Conservation (phyloP, 306 rosid species). For the Cucumis hystrix region DNA sequence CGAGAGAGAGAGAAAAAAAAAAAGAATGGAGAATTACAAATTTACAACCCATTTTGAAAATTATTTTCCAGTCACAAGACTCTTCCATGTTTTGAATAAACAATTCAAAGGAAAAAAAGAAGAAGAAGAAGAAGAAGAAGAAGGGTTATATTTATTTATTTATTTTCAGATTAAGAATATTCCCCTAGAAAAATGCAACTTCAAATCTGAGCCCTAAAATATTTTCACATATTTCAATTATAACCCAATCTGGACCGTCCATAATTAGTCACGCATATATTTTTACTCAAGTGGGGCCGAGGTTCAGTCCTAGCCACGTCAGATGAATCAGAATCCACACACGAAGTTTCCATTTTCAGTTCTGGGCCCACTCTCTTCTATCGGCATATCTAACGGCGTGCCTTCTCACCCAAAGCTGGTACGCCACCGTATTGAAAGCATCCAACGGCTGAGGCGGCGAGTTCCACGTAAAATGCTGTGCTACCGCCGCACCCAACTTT, state of each 20-base stretch:
- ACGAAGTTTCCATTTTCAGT: not conserved
- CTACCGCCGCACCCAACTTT: conserved; percentile 29
- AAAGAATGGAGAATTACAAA: no score
- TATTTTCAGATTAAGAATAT: not conserved
- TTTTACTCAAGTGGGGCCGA: not conserved
- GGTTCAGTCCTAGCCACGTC: not conserved
- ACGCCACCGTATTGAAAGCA: conserved; percentile 54
- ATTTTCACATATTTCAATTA: not conserved
- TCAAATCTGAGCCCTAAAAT: no score
- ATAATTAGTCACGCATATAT: not conserved
- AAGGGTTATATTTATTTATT: no score
- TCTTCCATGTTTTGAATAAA: not conserved
- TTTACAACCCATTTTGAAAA: no score
- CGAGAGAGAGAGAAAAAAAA: no score
- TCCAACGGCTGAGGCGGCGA: conserved; percentile 37
- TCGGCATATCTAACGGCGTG: conserved; percentile 38
- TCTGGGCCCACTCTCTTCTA: conserved; percentile 11
- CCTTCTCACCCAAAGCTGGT: conserved; percentile 70
- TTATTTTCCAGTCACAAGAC: no score
- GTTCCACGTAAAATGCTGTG: conserved; percentile 59
- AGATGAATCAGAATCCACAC: not conserved
- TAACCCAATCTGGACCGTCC: not conserved
- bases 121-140: no score
- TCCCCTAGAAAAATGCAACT: not conserved
- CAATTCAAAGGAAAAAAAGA: not conserved